Evolutionary conservation across 129 eudicot genomes (phyloP).

Genomic region (Pittosporum tobira): DNA sequence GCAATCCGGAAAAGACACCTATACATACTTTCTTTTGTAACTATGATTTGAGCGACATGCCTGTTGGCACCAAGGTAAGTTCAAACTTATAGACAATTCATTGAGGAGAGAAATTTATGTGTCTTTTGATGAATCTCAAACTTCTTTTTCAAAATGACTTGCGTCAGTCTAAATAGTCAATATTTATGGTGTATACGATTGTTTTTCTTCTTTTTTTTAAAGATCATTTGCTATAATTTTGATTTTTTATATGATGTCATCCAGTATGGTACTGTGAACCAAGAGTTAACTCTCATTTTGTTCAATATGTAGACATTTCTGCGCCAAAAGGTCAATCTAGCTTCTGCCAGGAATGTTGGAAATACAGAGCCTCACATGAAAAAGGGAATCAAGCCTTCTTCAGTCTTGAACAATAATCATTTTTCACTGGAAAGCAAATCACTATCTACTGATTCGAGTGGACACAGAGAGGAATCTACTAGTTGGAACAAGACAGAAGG

Average conservation of each 20-base stretch:
- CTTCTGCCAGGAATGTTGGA: conserved; percentile 33
- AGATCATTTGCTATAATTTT: too few species aligned
- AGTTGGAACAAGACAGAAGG: conserved; percentile 9
- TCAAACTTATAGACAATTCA: neutral
- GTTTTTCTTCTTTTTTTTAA: neutral
- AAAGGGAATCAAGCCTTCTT: conserved; percentile 14
- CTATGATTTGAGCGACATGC: conserved; percentile 97
- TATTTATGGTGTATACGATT: neutral
- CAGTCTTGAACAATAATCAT: neutral
- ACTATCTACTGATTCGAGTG: conserved; percentile 8
- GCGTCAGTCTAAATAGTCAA: neutral
- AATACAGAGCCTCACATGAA: conserved; percentile 15
- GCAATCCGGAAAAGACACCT: conserved; percentile 97
- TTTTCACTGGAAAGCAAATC: conserved; percentile 13
- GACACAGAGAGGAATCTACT: conserved; percentile 3
- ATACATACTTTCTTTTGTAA: conserved; percentile 87
- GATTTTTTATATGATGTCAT: neutral
- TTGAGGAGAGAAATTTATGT: neutral
- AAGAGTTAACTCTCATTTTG: neutral
- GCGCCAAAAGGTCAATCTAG: conserved; percentile 81
- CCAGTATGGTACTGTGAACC: neutral
- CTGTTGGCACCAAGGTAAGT: conserved; percentile 93
- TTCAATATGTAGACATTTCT: conserved; percentile 57
- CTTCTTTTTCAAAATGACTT: neutral
- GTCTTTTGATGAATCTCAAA: neutral